Base-by-base conservation (phyloP, 2,329 filamentous ascomycete genomes). In the Teratosphaeria zuluensis region DNA sequence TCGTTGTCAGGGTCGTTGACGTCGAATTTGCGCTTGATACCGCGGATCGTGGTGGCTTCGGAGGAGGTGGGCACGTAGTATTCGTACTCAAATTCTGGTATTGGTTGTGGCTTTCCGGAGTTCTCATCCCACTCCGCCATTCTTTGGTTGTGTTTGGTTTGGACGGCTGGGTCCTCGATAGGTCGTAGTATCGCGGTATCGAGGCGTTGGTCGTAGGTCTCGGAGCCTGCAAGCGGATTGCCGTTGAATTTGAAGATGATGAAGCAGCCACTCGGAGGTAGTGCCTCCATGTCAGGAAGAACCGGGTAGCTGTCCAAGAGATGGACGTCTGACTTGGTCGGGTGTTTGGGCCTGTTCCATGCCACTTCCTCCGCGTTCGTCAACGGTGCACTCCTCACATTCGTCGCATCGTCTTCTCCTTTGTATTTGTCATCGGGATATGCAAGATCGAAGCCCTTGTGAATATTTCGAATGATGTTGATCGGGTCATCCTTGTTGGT, bases 351-450 rank as follows among this genome's bases (percentile, higher is more conserved):
- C 52, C 77, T 76, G 51, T 78, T 78, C 84, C 84, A 87, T 2
- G 83, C 83, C 58, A 80, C 77, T 19, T 74, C 72, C 63, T 86
- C 84, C 48, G 79, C 77, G 31, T 80, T 76, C 1, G 79, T 79
- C 24, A 79, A 71, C 24, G 78, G 75, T 52, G 82, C 78, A 38
- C 81, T 81, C 53, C 80, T 78, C 33, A 85, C 73, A 24, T 76
- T 78, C 42, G 76, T 77, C 2, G 74, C 70, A 21, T 76, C 79
- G 84, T 90, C 81, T 80, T 86, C 75, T 75, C 84, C 78, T 79
- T 83, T 78, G 86, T 89, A 77, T 75, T 85, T 71, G 79, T 86
- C 59, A 63, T 84, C 78, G 12, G 84, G 83, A 42, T 86, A 84
- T 12, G 84, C 84, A 58, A 86, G 76, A 68, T 86, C 82, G 69